Percentiles rank a stretch among this genome's conserved stretches.
phyloP scores from a whole-genome alignment of 441 rosid species.

The Rhodomyrtus psidioides region DNA sequence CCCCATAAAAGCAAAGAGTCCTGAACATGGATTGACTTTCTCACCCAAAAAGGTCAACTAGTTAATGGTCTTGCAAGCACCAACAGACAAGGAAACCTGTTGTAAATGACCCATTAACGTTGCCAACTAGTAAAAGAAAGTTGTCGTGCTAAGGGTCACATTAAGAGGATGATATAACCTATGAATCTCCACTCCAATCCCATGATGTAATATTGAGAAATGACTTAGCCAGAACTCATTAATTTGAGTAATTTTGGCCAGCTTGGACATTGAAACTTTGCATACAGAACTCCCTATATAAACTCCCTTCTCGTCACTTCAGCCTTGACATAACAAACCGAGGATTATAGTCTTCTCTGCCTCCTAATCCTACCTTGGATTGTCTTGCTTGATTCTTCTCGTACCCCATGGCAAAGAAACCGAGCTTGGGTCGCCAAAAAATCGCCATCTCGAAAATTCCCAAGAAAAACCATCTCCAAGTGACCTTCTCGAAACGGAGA shows the following conservation, averaged over 20 bases:
- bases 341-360: background rate
- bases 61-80: background rate
- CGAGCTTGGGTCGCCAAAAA: constrained; percentile 1
- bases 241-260: background rate
- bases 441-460: background rate
- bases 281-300: background rate
- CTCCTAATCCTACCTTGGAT: background rate
- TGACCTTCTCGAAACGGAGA: constrained; percentile 1
- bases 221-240: background rate
- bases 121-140: background rate
- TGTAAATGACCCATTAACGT: background rate
- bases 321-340: no score
- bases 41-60: background rate
- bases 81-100: background rate
- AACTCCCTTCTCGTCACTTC: background rate
- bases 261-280: background rate
- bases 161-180: background rate
- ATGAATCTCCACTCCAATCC: background rate
- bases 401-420: background rate
- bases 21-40: background rate
- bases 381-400: background rate
- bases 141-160: background rate
- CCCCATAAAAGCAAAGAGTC: background rate
- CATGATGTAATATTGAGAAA: background rate
- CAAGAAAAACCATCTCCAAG: background rate